Evolutionary conservation across 257 asterid genomes (phyloP), one percentile per base, ranked within the genome.

Genomic region (Solanum clarkiae): DNA sequence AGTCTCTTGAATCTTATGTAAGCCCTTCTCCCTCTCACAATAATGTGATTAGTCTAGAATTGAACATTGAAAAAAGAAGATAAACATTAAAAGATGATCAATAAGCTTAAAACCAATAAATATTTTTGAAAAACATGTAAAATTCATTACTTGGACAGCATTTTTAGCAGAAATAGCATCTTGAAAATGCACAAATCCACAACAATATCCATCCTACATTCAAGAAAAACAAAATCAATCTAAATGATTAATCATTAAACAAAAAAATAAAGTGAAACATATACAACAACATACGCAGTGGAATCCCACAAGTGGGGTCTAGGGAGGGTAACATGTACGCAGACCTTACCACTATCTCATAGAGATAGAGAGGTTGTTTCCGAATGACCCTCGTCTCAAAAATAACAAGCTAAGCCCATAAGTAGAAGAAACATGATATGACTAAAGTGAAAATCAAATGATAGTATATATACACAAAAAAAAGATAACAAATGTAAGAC

Each of bases 161-260:
- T 87, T 92, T 24, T 85, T 84, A 13, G 97, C 97, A 51, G 94
- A 75, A 26, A 89, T 90, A 12, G 89, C 89, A 79, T 92, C 86
- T 86, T 91, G 96, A 20, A 93, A 94, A 29, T 94, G 93, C 55
- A 92, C 98, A 72, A 95, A 95, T 17, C 93, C 98, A 80, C 86
- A 94, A 81, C 93, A 90, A 63, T 90, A 94, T 8, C 95, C 96
- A 72, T 93, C 97, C 96, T 94, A 91, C 63, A 29, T 47, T 49
- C 26, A 40, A 72, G 81, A 2, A 1, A n/a, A 18, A 36, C 0
- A 2, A 8, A 8, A 7, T 0, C 8, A 7, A 47, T 47, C 24
- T 47, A 22, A 22, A 9, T 40, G 29, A 93, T 91, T 90, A 36
- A 42, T 70, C 26, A 17, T 63, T 70, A 70, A 36, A 70, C 53